phyloP scores from a whole-genome alignment of 2,329 filamentous ascomycete genomes.

The Diaporthe capsici region DNA sequence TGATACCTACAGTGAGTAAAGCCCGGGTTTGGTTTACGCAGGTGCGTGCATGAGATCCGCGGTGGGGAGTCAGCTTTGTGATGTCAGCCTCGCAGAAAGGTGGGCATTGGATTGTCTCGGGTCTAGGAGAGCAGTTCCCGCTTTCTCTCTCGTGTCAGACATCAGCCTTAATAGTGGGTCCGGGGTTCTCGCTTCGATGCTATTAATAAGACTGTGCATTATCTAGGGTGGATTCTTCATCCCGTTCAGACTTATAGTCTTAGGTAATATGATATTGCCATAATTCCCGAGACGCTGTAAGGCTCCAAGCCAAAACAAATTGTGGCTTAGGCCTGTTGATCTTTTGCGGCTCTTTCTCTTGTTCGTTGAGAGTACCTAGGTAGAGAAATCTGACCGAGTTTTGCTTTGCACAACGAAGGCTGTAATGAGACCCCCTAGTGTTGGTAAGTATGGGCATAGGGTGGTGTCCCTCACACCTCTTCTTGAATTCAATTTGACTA shows the following conservation, averaged over 20 bases:
- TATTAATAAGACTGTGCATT: slow-evolving; percentile 13
- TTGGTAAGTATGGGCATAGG: too few species aligned
- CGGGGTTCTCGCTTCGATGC: background rate
- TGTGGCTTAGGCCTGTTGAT: background rate
- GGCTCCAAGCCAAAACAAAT: background rate
- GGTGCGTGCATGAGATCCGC: background rate
- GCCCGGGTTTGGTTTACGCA: background rate
- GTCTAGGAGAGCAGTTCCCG: background rate
- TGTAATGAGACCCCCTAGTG: too few species aligned
- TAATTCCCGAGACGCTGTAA: background rate
- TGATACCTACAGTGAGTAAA: background rate
- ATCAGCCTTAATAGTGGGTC: slow-evolving; percentile 21
- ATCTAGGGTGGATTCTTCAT: slow-evolving; percentile 4
- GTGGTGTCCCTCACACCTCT: too few species aligned
- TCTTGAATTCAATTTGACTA: too few species aligned
- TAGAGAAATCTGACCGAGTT: background rate
- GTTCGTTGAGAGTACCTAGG: background rate
- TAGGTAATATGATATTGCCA: background rate
- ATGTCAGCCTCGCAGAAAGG: slow-evolving; percentile 36
- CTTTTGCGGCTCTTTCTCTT: background rate
- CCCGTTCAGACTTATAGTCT: background rate
- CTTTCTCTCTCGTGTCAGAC: background rate
- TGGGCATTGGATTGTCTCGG: slow-evolving; percentile 31
- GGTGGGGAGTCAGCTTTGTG: slow-evolving; percentile 15
- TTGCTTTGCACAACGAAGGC: background rate